Conservation (phyloP, 208 protist species). For the Trichomonas vaginalis region DNA sequence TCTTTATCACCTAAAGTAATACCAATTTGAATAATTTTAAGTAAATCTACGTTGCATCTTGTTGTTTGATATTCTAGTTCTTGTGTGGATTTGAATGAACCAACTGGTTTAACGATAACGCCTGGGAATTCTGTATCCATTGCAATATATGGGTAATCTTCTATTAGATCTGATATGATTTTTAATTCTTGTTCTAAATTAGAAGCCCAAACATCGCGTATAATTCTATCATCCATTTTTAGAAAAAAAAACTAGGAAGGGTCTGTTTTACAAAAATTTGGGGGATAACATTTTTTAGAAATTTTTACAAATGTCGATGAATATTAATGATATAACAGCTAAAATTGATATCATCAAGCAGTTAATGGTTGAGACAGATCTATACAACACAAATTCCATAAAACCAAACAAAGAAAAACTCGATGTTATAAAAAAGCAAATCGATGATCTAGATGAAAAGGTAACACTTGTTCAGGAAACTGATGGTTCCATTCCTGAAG, state of each 20-base stretch:
- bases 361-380: neutral
- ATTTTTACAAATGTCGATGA: neutral
- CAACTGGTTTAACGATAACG: conserved; percentile 58
- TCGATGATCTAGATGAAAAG: neutral
- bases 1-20: conserved; percentile 85
- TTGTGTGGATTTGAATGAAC: conserved; percentile 21
- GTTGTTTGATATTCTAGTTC: conserved; percentile 28
- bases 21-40: conserved; percentile 95
- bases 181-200: conserved; percentile 74
- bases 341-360: too few relatives aligned
- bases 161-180: conserved; percentile 67
- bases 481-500: neutral
- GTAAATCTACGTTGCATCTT: conserved; percentile 84
- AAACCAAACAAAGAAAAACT: neutral
- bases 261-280: too few relatives aligned
- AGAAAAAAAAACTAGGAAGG: too few relatives aligned
- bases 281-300: neutral
- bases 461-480: neutral
- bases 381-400: neutral
- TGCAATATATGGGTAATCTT: conserved; percentile 72
- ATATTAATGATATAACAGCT: too few relatives aligned
- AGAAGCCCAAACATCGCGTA: conserved; percentile 11
- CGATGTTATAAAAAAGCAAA: neutral
- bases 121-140: conserved; percentile 97
- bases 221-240: neutral